phyloP scores from a whole-genome alignment of 139 green algal genomes.

The Chlorella vulgaris region DNA sequence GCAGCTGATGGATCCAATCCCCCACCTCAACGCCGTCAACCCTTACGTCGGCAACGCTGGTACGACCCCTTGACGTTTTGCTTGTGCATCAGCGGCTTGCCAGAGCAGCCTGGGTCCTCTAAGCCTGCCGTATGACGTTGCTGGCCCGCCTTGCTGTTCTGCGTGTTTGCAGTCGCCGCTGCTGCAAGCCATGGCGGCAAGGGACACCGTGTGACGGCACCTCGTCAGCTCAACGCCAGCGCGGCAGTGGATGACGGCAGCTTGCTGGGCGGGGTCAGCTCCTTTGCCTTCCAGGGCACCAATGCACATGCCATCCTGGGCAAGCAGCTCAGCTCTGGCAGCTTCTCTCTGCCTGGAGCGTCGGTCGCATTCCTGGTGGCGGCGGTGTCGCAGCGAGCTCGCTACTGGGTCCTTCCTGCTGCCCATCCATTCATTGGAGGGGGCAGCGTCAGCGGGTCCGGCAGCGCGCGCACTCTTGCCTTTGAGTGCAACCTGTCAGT shows the following conservation, averaged over 20 bases:
- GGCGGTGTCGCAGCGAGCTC: background rate
- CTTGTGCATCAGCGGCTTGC: too few relatives aligned
- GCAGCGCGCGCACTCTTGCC: background rate
- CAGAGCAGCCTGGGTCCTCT: too few relatives aligned
- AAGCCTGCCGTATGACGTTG: too few relatives aligned
- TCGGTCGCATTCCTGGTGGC: background rate
- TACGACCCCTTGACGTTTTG: too few relatives aligned
- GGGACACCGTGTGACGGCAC: constrained; percentile 30
- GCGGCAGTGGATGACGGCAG: background rate
- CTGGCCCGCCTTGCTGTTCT: too few relatives aligned
- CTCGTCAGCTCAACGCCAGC: background rate
- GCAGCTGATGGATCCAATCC: constrained; percentile 46
- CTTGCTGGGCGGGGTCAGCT: constrained; percentile 61
- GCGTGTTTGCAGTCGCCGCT: constrained; percentile 37
- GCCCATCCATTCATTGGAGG: constrained; percentile 29
- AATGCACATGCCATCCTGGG: constrained; percentile 61
- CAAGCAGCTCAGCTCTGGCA: background rate
- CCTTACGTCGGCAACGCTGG: constrained; percentile 53
- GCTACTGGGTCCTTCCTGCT: constrained; percentile 43
- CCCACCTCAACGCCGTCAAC: constrained; percentile 56
- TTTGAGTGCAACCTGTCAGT: constrained; percentile 49
- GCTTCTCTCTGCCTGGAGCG: background rate
- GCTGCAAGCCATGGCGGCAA: background rate
- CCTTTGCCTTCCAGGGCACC: constrained; percentile 84
- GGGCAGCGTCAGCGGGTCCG: too few relatives aligned